phyloP scores from a whole-genome alignment of 768 basidiomycete species.

The Rhodosporidiobolus sp. region DNA sequence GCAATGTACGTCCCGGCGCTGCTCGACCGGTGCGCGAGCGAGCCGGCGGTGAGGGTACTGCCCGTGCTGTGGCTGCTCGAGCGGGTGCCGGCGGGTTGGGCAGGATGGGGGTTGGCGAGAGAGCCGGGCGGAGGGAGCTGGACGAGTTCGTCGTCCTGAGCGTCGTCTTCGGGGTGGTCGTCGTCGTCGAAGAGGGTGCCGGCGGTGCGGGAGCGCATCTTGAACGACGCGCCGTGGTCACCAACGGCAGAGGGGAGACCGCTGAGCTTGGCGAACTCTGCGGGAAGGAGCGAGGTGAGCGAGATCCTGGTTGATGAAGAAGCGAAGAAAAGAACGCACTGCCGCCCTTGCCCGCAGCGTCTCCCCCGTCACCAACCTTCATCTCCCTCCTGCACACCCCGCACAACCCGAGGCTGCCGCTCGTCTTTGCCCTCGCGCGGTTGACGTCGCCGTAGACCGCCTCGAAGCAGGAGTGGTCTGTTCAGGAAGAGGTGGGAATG shows the following conservation, averaged over 20 bases:
- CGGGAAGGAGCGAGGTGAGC: background rate
- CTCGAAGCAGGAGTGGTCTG: slow-evolving; percentile 80
- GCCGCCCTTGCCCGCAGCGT: slow-evolving; percentile 59
- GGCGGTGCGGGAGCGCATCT: slow-evolving; percentile 39
- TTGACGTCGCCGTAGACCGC: slow-evolving; percentile 89
- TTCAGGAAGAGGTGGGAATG: slow-evolving; percentile 21
- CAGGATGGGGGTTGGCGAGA: slow-evolving; percentile 47
- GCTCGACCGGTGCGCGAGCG: slow-evolving; percentile 3
- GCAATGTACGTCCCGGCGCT: slow-evolving; percentile 21
- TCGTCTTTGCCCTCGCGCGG: slow-evolving; percentile 57
- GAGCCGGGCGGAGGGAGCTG: slow-evolving; percentile 48
- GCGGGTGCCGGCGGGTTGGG: background rate
- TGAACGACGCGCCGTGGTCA: slow-evolving; percentile 48
- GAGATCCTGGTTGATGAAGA: too few relatives aligned
- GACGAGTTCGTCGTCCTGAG: slow-evolving; percentile 82
- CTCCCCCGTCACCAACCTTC: slow-evolving; percentile 86
- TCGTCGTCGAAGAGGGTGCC: slow-evolving; percentile 43
- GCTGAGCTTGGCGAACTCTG: slow-evolving; percentile 90
- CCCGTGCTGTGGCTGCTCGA: slow-evolving; percentile 8
- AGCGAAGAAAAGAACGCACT: slow-evolving; percentile 57
- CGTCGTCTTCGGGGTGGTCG: slow-evolving; percentile 54
- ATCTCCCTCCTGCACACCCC: slow-evolving; percentile 95
- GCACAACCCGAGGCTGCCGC: slow-evolving; percentile 71
- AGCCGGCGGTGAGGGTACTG: slow-evolving; percentile 8
- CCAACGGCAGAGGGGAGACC: slow-evolving; percentile 65